Evolutionary conservation across 768 basidiomycete genomes (phyloP).

Genomic region (Suillus lakei): DNA sequence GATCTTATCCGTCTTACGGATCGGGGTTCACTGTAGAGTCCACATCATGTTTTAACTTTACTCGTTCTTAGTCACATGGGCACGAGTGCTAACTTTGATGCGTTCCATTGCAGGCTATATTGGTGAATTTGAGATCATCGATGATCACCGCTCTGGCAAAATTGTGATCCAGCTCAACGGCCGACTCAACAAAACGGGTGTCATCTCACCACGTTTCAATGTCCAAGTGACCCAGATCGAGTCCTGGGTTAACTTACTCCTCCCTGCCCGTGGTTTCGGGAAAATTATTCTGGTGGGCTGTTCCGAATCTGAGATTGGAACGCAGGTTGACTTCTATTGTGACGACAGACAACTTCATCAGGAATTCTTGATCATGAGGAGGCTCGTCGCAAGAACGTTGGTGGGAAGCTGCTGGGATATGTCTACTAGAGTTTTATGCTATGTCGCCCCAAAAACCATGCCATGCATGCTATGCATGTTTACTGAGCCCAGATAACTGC

Average conservation of each 20-base stretch:
- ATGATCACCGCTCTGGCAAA: conserved; percentile 98
- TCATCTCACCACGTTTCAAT: conserved; percentile 99
- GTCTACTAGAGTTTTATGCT: conserved; percentile 69
- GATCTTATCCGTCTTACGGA: conserved; percentile 20
- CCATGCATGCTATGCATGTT: conserved; percentile 11
- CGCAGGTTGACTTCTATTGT: conserved; percentile 7
- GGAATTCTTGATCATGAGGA: conserved; percentile 99
- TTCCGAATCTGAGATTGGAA: not conserved
- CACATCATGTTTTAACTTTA: conserved; percentile 18
- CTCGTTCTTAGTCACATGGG: conserved; percentile 47
- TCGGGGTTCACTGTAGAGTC: conserved; percentile 40
- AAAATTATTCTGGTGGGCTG: conserved; percentile 87
- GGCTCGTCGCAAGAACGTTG: conserved; percentile 97
- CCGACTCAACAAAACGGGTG: conserved; percentile 98
- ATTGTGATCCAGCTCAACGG: conserved; percentile 99
- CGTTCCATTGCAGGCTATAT: conserved; percentile 76
- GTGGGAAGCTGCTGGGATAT: conserved; percentile 93
- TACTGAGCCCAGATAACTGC: conserved; percentile 10
- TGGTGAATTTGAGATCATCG: conserved; percentile 97
- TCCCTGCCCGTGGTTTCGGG: conserved; percentile 96
- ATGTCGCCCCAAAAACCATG: conserved; percentile 22
- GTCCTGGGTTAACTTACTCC: conserved; percentile 94
- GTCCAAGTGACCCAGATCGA: conserved; percentile 92
- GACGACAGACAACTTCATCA: conserved; percentile 85
- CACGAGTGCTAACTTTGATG: conserved; percentile 11